Evolutionary conservation across 768 basidiomycete genomes (phyloP).

Genomic region (Calocera viscosa): DNA sequence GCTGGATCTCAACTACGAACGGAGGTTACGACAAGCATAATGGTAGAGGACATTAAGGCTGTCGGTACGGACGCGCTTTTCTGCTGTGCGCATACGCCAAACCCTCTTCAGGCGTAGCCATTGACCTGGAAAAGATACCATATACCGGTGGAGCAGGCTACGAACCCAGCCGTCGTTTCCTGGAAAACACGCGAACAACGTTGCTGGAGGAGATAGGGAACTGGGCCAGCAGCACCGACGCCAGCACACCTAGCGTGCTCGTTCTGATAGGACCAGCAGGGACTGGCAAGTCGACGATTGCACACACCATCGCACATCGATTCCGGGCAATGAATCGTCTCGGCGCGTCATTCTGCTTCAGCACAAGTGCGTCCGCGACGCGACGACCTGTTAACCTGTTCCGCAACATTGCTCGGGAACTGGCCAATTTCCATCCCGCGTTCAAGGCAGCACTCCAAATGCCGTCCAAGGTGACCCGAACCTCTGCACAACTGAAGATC

Average conservation of each 20-base stretch:
- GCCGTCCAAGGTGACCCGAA: neutral
- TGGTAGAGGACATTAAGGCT: neutral
- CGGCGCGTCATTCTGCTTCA: conserved; percentile 15
- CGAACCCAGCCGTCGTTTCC: conserved; percentile 10
- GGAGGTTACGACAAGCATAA: no score
- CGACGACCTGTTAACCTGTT: conserved; percentile 13
- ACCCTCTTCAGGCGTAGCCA: neutral
- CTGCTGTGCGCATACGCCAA: neutral
- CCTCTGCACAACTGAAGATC: conserved; percentile 8
- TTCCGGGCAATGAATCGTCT: conserved; percentile 8
- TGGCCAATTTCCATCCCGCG: conserved; percentile 8
- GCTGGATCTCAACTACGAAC: no score
- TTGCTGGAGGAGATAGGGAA: conserved; percentile 7
- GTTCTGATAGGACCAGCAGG: conserved; percentile 14
- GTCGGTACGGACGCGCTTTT: neutral
- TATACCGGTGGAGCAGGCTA: neutral
- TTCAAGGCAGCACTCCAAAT: neutral
- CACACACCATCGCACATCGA: conserved; percentile 10
- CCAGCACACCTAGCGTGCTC: neutral
- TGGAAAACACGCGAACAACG: conserved; percentile 10
- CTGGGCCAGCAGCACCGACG: conserved; percentile 11
- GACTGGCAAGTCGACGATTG: conserved; percentile 17
- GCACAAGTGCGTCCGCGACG: neutral
- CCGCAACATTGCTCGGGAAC: conserved; percentile 14
- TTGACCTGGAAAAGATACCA: neutral